Base-by-base conservation (phyloP, 1,284 basidiomycete species). In the Porogramme epimiltina region DNA sequence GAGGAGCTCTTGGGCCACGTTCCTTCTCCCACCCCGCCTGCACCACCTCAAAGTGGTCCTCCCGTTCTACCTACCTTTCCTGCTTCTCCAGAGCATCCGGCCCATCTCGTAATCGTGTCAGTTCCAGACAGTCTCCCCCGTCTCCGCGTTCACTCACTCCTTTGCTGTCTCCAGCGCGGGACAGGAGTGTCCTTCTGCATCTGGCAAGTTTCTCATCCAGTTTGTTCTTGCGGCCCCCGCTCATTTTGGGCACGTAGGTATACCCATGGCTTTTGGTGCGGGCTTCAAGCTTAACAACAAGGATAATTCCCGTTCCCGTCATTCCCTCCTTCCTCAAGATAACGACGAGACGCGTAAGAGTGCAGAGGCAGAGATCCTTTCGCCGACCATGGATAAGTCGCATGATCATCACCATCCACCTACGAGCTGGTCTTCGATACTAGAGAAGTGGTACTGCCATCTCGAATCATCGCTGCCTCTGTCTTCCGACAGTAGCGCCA, bases 21-120 rank as follows among this genome's bases (percentile, higher is more conserved):
- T 8, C 80, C 80, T 4, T 67, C 75, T 18, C 37, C 3, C 82
- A 85, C 61, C 71, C 69, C 33, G 62, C 71, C 16, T 59, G 71
- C 23, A 62, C 66, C 63, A 5, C 59, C 66, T 3, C 62, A 67
- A 11, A 58, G 54, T 8, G 58, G 56, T 11, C 46, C 58, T 5
- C 54, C 69, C 18, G 54, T 60, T 3, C 71, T 88, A 16, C 85
- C 85, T 9, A 66, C 70, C 31, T 71, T 91, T 19, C 63, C 79
- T 13, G 52, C 70, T 2, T 81, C 84, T 39, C 70, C 74, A 16
- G 65, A 65, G 18, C 91, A 93, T 67, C 89, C 89, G 6, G 93
- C 91, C 66, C 91, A 93, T 68, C 69, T 93, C 16, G 73, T 93
- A 19, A 81, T 93, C 20, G 79, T 93, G 87, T 87, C 62, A 67